These are phyloP conservation scores for Lodderomyces oxycetoniae DNA, from an alignment of 1,139 yeast genomes.

Conservation along the genomic window DNA sequence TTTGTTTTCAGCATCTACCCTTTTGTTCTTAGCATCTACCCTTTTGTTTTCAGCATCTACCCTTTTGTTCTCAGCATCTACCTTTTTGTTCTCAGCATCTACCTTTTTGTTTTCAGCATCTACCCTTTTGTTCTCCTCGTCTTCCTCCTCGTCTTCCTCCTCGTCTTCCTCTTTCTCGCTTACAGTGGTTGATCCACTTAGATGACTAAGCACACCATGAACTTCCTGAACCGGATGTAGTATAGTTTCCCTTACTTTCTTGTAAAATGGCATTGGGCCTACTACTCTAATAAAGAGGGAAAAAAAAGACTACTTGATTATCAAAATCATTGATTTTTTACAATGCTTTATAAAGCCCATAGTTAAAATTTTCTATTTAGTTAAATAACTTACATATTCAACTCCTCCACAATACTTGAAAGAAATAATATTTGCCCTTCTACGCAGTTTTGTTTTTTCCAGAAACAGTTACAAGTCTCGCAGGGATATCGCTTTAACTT, in stretches of 20 bases:
- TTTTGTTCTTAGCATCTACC: background rate
- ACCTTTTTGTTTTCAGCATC: background rate
- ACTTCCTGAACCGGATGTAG: constrained; percentile 4
- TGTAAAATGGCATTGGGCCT: constrained; percentile 7
- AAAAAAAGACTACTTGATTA: too few species aligned
- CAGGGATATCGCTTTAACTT: too few species aligned
- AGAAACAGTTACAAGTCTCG: too few species aligned
- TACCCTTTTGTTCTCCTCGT: background rate
- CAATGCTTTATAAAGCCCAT: too few species aligned
- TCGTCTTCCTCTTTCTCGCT: constrained; percentile 11
- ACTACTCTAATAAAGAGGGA: too few species aligned
- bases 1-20: background rate
- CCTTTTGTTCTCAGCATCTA: background rate
- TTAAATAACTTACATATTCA: too few species aligned
- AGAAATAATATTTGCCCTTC: too few species aligned
- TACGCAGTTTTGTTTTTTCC: too few species aligned
- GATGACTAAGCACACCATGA: constrained; percentile 4
- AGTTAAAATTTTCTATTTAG: too few species aligned
- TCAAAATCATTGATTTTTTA: too few species aligned
- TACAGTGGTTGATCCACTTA: constrained; percentile 5
- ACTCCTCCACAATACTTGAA: too few species aligned
- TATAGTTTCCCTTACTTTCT: constrained; percentile 5
- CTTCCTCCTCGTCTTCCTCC: background rate
- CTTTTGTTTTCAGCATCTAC: background rate
- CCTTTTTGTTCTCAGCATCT: background rate